Evolutionary conservation across 2,329 filamentous ascomycete species (phyloP).

Genomic region (Phyllosticta ampelicida): DNA sequence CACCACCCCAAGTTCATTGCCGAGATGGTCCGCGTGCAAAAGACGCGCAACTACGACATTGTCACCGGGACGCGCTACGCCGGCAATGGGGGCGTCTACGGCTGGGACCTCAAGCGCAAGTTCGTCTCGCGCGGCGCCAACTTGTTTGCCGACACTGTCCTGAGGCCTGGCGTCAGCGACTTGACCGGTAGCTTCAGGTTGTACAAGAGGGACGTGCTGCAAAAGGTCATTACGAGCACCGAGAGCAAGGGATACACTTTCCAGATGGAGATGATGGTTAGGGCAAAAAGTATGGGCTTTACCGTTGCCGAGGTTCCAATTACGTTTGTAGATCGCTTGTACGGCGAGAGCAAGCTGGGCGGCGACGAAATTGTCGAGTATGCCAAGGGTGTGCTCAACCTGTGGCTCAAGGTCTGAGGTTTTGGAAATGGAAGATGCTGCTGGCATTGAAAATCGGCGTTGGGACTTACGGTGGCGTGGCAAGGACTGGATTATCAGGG

Average conservation of each 20-base stretch:
- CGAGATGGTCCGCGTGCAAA: constrained; percentile 77
- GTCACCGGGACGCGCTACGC: constrained; percentile 95
- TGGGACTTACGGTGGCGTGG: constrained; percentile 1
- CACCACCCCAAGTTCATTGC: constrained; percentile 99
- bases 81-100: constrained; percentile 73
- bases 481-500: constrained; percentile 4
- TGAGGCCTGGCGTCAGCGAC: constrained; percentile 89
- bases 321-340: constrained; percentile 87
- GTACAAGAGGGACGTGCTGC: constrained; percentile 82
- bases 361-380: constrained; percentile 96
- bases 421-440: not conserved
- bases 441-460: constrained; percentile 6
- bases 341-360: constrained; percentile 90
- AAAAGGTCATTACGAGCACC: constrained; percentile 81
- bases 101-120: constrained; percentile 81
- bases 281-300: constrained; percentile 91
- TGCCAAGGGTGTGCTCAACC: constrained; percentile 51
- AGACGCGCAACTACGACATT: constrained; percentile 76
- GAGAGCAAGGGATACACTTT: constrained; percentile 97
- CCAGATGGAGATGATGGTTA: constrained; percentile 99
- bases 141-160: constrained; percentile 86
- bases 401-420: constrained; percentile 39
- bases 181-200: constrained; percentile 88
- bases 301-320: constrained; percentile 94
- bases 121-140: constrained; percentile 81